Base-by-base conservation (phyloP, 2,329 filamentous ascomycete genomes). In the Fusarium redolens region DNA sequence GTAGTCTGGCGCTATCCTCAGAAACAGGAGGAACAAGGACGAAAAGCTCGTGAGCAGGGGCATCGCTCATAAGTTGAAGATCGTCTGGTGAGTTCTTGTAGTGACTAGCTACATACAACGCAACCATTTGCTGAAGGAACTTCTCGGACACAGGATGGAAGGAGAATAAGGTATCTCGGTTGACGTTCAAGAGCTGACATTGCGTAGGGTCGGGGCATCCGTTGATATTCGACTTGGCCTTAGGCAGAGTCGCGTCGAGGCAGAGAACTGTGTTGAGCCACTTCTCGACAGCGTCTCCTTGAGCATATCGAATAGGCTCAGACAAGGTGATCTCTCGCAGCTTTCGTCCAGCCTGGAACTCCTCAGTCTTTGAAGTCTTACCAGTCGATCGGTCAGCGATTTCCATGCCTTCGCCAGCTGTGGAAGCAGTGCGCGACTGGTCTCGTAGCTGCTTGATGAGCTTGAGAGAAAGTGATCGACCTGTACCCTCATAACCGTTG, bases 1-100 rank as follows among this genome's bases (percentile, higher is more conserved):
- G 96, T 11, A 99, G 86, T 75, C 92, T 92, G 61, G 92, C 91
- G 60, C 91, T 91, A 59, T 92, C 90, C 73, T 96, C 93, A 6
- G 92, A 88, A 20, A 96, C 91, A 0, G 96, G 96, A 5, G 95
- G 93, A 5, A 97, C 94, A 30, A 99, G 90, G 14, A 98, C 96
- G 78, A 96, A 99, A 11, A 99, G 89, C 81, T 98, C 95, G 82
- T 99, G 96, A 1, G 96, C 96, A 3, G 96, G 96, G 2, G 96
- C 96, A 82, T 99, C 96, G 69, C 94, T 97, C 94, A 99, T 97
- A 64, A 99, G 89, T 81, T 98, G 96, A n/a, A 99, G 88, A 78
- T 99, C 96, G 78, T 99, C 97, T 1, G 96, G 96, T 0, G 95
- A 94, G 83, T 99, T 99, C 83, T 98, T 98, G 87, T 99, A 98